Conservation (phyloP, 2,329 filamentous ascomycete genomes). For the Fusarium sp. region DNA sequence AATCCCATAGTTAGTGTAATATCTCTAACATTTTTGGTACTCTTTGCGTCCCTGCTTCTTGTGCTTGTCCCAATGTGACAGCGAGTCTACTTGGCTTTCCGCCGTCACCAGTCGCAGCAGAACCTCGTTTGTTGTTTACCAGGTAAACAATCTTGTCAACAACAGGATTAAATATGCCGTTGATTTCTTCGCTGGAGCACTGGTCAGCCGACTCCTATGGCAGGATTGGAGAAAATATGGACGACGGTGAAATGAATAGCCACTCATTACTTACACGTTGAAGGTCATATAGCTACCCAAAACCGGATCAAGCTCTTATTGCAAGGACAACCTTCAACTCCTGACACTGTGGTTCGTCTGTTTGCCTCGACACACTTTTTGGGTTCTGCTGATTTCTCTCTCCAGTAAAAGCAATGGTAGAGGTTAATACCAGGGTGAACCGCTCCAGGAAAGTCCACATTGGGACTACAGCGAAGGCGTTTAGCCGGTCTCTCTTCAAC, state of each 20-base stretch:
- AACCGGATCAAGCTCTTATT: neutral
- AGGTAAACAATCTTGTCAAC: neutral
- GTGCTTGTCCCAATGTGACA: neutral
- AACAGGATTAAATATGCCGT: neutral
- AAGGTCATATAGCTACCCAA: neutral
- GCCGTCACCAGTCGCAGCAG: neutral
- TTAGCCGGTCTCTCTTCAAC: neutral
- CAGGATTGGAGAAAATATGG: neutral
- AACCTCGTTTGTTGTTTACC: neutral
- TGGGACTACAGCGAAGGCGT: neutral
- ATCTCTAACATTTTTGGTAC: neutral
- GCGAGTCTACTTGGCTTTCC: neutral
- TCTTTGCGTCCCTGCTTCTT: neutral
- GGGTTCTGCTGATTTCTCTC: neutral
- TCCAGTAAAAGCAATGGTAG: rapidly evolving
- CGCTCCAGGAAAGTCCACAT: neutral
- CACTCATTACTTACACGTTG: neutral
- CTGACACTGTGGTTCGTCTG: rapidly evolving
- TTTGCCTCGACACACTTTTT: neutral
- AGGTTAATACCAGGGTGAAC: neutral
- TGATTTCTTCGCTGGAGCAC: neutral
- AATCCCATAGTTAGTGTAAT: neutral
- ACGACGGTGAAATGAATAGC: neutral
- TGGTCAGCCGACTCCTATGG: neutral
- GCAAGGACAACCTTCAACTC: neutral